Evolutionary conservation across 345 rosid genomes (phyloP).

Genomic region (Cardamine resedifolia): DNA sequence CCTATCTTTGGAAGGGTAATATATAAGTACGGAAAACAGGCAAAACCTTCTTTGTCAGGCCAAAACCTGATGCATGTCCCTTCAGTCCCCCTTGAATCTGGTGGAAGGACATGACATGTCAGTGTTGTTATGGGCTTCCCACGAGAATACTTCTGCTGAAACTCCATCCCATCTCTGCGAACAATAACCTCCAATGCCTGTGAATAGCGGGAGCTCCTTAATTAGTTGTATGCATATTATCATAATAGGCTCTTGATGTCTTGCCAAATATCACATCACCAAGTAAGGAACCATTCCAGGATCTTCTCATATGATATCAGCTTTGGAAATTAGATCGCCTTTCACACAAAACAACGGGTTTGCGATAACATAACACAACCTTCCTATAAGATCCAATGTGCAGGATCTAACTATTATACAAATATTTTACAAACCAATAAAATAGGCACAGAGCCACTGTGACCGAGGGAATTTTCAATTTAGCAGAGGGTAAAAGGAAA

Average conservation of each 20-base stretch:
- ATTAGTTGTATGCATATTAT: slow-evolving; percentile 1
- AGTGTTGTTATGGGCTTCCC: slow-evolving; percentile 78
- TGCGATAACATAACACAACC: slow-evolving; percentile 5
- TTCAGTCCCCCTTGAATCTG: slow-evolving; percentile 53
- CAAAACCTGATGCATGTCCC: slow-evolving; percentile 87
- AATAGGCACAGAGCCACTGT: neutral
- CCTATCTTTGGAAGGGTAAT: slow-evolving; percentile 8
- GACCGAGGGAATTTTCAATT: neutral
- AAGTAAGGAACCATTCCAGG: neutral
- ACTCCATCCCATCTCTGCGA: slow-evolving; percentile 88
- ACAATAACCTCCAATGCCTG: slow-evolving; percentile 84
- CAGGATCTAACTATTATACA: slow-evolving; percentile 2
- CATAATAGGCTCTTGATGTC: neutral
- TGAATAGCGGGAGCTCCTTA: slow-evolving; percentile 12
- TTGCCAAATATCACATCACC: neutral
- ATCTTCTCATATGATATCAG: neutral
- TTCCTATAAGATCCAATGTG: slow-evolving; percentile 1
- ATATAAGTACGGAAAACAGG: neutral
- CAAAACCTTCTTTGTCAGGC: slow-evolving; percentile 92
- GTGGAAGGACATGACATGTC: slow-evolving; percentile 56
- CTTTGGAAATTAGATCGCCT: neutral
- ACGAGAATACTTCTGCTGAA: slow-evolving; percentile 77
- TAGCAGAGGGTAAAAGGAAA: slow-evolving; percentile 2
- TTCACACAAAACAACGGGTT: neutral
- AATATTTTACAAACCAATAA: neutral